Conservation (phyloP, 2,329 filamentous ascomycete genomes). For the Trichoderma afroharzianum region DNA sequence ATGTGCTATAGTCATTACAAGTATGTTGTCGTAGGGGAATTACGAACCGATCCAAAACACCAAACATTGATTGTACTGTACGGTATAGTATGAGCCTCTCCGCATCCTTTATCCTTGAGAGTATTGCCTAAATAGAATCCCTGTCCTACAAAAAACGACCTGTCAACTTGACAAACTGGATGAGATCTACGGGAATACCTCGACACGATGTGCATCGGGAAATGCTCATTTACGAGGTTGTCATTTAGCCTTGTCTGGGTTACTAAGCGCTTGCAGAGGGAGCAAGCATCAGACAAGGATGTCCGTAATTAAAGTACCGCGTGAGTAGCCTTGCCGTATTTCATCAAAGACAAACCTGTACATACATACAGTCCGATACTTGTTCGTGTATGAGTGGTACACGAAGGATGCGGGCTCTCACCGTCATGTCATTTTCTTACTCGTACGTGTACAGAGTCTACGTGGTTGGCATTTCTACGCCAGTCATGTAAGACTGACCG, state of each 20-base stretch:
- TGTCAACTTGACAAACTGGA: background rate
- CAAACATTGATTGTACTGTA: background rate
- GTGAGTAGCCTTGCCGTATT: background rate
- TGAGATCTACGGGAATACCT: conserved; percentile 10
- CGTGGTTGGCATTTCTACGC: background rate
- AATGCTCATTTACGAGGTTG: background rate
- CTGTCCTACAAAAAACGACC: background rate
- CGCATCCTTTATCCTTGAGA: background rate
- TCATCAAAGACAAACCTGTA: background rate
- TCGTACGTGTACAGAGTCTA: background rate
- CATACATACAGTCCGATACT: background rate
- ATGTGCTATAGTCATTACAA: background rate
- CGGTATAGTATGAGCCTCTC: background rate
- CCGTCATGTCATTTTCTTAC: background rate
- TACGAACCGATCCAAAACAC: background rate
- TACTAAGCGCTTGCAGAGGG: background rate
- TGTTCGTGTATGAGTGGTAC: background rate
- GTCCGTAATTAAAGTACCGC: background rate
- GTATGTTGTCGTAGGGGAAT: background rate
- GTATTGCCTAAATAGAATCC: background rate
- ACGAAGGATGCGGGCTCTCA: background rate
- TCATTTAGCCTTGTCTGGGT: background rate
- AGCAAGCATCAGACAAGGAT: background rate
- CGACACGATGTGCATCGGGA: background rate
- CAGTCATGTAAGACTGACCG: background rate